Evolutionary conservation across 441 rosid genomes (phyloP).

Genomic region (Pelargonium fulgidum): DNA sequence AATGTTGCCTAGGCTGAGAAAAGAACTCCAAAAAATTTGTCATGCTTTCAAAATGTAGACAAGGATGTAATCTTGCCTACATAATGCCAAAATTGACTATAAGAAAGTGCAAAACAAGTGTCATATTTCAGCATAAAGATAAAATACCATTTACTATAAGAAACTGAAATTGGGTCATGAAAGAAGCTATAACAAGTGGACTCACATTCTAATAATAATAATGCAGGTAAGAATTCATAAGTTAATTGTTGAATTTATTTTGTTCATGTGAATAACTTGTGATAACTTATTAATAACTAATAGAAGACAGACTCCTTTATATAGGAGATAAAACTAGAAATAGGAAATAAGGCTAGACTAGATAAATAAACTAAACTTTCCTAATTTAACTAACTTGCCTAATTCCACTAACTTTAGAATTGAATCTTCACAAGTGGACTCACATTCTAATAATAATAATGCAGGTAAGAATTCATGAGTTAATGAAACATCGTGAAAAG

Average conservation of each 20-base stretch:
- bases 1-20: neutral
- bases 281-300: too few relatives aligned
- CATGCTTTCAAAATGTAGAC: neutral
- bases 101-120: neutral
- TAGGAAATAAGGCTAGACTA: too few relatives aligned
- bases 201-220: neutral
- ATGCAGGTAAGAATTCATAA: neutral
- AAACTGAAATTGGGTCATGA: neutral
- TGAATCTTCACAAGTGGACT: neutral
- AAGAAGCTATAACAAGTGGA: neutral
- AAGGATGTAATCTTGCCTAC: neutral
- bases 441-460: neutral
- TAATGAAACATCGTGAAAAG: neutral
- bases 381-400: too few relatives aligned
- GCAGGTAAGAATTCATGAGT: neutral
- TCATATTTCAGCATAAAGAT: neutral
- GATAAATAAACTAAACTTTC: too few relatives aligned
- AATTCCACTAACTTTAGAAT: too few relatives aligned
- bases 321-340: too few relatives aligned
- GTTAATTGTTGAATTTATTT: too few relatives aligned
- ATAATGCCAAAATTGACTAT: neutral
- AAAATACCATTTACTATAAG: neutral
- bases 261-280: too few relatives aligned
- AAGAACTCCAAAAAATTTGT: neutral
- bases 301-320: too few relatives aligned